phyloP scores from a whole-genome alignment of 441 rosid species.

The Bruguiera hainesii region DNA sequence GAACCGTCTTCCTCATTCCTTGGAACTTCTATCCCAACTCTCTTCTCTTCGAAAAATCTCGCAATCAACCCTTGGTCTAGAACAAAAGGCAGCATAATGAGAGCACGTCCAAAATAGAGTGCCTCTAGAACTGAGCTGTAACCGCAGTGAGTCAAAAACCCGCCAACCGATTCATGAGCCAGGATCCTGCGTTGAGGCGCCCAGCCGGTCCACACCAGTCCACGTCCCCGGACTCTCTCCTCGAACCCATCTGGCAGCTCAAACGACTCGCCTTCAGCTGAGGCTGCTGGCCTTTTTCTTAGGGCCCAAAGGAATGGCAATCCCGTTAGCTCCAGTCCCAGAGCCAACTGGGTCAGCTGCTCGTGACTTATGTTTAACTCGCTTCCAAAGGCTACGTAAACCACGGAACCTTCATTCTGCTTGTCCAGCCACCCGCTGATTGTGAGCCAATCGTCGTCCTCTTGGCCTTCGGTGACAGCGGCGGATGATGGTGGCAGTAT shows the following conservation, averaged over 20 bases:
- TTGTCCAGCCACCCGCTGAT: slow-evolving; percentile 6
- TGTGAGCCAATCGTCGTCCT: background rate
- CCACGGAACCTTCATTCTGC: background rate
- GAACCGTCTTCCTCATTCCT: slow-evolving; percentile 19
- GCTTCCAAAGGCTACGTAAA: slow-evolving; percentile 9
- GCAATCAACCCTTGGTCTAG: slow-evolving; percentile 18
- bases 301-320: slow-evolving; percentile 5
- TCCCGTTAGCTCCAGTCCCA: background rate
- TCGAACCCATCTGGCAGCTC: slow-evolving; percentile 23
- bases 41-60: slow-evolving; percentile 16
- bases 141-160: slow-evolving; percentile 15
- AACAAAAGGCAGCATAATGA: slow-evolving; percentile 9
- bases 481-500: slow-evolving; percentile 19
- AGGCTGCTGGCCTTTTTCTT: background rate
- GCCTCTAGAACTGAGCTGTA: slow-evolving; percentile 20
- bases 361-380: background rate
- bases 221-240: slow-evolving; percentile 17
- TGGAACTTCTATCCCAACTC: slow-evolving; percentile 10
- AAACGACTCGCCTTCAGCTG: background rate
- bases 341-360: background rate
- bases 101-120: slow-evolving; percentile 6
- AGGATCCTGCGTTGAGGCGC: slow-evolving; percentile 7
- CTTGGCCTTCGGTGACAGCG: no score
- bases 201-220: slow-evolving; percentile 19
- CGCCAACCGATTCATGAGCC: slow-evolving; percentile 8